Evolutionary conservation across 305 asterid species (phyloP).

Genomic region (Nicotiana rustica): DNA sequence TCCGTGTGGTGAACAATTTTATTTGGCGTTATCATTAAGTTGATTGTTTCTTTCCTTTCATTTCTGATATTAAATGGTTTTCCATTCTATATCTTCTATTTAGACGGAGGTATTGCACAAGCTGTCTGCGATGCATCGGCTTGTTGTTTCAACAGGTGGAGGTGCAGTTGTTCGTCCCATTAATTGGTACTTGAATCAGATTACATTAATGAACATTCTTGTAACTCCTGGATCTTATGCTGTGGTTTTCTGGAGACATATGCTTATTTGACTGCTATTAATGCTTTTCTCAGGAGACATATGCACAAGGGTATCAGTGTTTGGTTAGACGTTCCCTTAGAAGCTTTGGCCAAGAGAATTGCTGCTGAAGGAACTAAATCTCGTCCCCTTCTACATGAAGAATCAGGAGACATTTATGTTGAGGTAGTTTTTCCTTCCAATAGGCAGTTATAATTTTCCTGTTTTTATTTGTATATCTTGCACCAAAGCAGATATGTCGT

Average conservation of each 20-base stretch:
- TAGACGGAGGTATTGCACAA: conserved; percentile 78
- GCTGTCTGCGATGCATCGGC: conserved; percentile 71
- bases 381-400: conserved; percentile 79
- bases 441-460: neutral
- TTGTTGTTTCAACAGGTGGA: conserved; percentile 95
- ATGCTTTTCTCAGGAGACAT: conserved; percentile 65
- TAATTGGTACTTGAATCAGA: conserved; percentile 70
- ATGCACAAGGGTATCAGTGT: conserved; percentile 85
- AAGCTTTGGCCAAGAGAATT: conserved; percentile 85
- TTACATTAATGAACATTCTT: conserved; percentile 24
- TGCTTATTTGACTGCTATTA: conserved; percentile 33
- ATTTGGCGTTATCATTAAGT: neutral
- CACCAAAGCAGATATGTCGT: neutral
- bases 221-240: neutral
- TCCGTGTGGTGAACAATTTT: conserved; percentile 16
- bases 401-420: conserved; percentile 76
- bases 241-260: conserved; percentile 11
- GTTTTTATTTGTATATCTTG: neutral
- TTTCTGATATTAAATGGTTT: neutral
- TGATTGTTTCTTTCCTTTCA: neutral
- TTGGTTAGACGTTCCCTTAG: conserved; percentile 91
- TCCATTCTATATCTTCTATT: conserved; percentile 34
- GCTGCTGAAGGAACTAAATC: conserved; percentile 74
- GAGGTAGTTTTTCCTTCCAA: conserved; percentile 49
- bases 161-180: conserved; percentile 92